A percentile compares a stretch with the other conserved stretches of the same genome.
Evolutionary conservation across 495 filamentous ascomycete genomes (phyloP).

Genomic region (Lophiotrema nucula): DNA sequence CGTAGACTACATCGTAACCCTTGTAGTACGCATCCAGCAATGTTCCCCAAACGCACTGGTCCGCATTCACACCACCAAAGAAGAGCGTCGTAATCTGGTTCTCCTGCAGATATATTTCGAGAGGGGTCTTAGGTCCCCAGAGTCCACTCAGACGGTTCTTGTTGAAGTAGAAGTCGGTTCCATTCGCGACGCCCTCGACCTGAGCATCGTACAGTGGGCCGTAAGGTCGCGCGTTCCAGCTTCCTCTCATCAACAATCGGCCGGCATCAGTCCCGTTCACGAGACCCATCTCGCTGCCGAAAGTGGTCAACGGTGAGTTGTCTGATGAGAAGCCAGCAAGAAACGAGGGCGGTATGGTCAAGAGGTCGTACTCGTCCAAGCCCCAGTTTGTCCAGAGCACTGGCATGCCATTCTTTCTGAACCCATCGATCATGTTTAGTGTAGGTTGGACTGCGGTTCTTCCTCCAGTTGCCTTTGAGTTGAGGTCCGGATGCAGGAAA

Average conservation of each 20-base stretch:
- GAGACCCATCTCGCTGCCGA: conserved; percentile 38
- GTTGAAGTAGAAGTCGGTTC: conserved; percentile 40
- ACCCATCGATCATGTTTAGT: conserved; percentile 45
- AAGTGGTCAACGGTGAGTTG: background rate
- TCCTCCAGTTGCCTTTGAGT: conserved; percentile 34
- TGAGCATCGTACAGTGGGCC: conserved; percentile 32
- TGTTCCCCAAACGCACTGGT: conserved; percentile 55
- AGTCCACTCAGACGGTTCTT: conserved; percentile 42
- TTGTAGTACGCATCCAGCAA: conserved; percentile 41
- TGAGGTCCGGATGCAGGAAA: conserved; percentile 50
- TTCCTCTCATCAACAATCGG: conserved; percentile 36
- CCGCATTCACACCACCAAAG: conserved; percentile 59
- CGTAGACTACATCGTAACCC: conserved; percentile 36
- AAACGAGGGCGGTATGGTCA: conserved; percentile 41
- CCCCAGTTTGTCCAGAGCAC: conserved; percentile 64
- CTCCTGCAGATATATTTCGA: conserved; percentile 36
- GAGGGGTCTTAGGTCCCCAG: conserved; percentile 40
- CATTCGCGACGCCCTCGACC: conserved; percentile 28
- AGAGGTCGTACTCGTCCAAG: conserved; percentile 47
- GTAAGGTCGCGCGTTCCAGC: conserved; percentile 42
- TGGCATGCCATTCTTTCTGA: conserved; percentile 48
- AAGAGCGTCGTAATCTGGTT: conserved; percentile 49
- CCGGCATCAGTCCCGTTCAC: conserved; percentile 38
- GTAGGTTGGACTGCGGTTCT: conserved; percentile 38
- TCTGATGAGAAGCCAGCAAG: conserved; percentile 35